Conservation (phyloP, 352 stramenopile species). For the Thraustochytrium striatum region DNA sequence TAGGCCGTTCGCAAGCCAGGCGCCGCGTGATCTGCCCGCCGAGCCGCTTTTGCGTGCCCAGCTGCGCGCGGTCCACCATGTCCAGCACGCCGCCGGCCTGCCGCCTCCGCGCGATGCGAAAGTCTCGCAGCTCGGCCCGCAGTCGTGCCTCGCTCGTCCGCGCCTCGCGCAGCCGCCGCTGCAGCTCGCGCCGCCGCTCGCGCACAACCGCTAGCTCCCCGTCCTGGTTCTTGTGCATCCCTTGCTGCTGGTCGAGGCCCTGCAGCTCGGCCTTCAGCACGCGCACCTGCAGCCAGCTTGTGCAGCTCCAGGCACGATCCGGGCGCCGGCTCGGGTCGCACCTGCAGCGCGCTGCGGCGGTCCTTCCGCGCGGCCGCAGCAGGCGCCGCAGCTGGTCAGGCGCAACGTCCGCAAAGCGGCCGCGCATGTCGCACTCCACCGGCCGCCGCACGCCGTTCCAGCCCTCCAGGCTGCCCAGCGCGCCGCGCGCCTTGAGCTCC, state of each 20-base stretch:
- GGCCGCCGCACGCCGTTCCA: slow-evolving; percentile 1
- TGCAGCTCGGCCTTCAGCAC: slow-evolving; percentile 15
- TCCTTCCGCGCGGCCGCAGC: background rate
- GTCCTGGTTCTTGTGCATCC: background rate
- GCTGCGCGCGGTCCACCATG: background rate
- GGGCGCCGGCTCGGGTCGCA: background rate
- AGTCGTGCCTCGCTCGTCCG: background rate
- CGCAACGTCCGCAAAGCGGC: slow-evolving; percentile 11
- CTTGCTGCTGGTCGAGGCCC: background rate
- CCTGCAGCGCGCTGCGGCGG: background rate
- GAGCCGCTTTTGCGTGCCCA: slow-evolving; percentile 10
- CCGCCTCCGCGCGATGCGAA: background rate
- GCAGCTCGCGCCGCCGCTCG: background rate
- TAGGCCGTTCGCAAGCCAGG: slow-evolving; percentile 6
- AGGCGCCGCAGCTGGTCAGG: slow-evolving; percentile 26
- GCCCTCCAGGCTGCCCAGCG: background rate
- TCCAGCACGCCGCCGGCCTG: background rate
- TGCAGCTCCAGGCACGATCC: background rate
- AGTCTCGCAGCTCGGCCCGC: background rate
- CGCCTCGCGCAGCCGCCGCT: background rate
- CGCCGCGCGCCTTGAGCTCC: background rate
- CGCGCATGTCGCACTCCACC: slow-evolving; percentile 13
- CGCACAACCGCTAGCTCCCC: background rate
- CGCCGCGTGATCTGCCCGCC: slow-evolving; percentile 4
- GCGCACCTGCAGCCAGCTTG: background rate